A percentile compares a stretch with the other conserved stretches of the same genome.
Evolutionary conservation across 305 asterid species (phyloP).

Genomic region (Solanum hybrid): DNA sequence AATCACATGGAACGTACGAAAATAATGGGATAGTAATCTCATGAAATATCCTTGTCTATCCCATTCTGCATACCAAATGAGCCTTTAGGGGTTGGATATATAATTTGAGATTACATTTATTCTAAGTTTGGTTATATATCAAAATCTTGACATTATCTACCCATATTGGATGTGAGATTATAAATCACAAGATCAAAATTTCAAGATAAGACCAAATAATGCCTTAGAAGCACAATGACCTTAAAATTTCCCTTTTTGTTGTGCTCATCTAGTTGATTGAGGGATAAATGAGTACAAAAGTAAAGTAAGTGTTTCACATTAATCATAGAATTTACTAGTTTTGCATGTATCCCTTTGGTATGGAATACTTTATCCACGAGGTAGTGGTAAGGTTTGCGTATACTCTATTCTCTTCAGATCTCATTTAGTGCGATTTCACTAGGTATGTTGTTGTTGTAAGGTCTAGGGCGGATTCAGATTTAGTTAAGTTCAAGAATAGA

Average conservation of each 20-base stretch:
- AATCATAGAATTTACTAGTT: background rate
- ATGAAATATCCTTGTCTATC: background rate
- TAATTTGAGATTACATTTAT: background rate
- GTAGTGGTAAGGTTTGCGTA: accelerated
- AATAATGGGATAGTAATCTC: background rate
- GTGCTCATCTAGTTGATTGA: background rate
- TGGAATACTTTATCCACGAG: background rate
- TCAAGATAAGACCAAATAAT: background rate
- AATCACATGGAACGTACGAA: background rate
- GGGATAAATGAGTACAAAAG: background rate
- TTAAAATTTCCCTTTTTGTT: too few species aligned
- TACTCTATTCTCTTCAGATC: background rate
- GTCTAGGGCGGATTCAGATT: background rate
- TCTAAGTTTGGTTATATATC: background rate
- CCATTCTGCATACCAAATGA: background rate
- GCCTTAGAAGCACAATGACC: background rate
- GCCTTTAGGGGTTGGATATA: background rate
- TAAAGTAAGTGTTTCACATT: background rate
- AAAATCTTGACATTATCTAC: background rate
- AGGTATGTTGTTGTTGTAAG: background rate
- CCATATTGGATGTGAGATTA: background rate
- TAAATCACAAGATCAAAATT: background rate
- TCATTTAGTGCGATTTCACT: background rate
- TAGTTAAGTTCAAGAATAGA: background rate
- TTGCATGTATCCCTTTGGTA: background rate